Conservation (phyloP, 805 yeast species). For the Candida ovalis region DNA sequence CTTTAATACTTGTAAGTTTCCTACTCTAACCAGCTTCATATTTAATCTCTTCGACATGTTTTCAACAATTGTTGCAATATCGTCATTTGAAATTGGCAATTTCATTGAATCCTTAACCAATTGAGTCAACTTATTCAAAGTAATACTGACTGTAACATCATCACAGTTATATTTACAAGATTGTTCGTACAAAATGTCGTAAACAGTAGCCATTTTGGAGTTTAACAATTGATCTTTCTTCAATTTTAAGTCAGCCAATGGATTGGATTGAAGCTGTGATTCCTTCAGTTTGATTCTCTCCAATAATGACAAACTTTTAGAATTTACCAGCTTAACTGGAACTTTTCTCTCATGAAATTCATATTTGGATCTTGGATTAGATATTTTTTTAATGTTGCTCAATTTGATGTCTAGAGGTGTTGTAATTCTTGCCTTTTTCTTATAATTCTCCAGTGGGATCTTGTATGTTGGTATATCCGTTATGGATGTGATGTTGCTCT, state of each 20-base stretch:
- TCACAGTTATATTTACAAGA: slow-evolving; percentile 12
- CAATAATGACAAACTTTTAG: slow-evolving; percentile 27
- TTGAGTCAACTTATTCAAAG: slow-evolving; percentile 13
- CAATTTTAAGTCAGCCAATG: slow-evolving; percentile 6
- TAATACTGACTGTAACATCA: slow-evolving; percentile 9
- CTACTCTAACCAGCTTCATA: slow-evolving; percentile 15
- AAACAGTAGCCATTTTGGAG: slow-evolving; percentile 19
- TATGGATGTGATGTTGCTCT: background rate
- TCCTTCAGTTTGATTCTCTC: slow-evolving; percentile 40
- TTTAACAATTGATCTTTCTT: slow-evolving; percentile 4
- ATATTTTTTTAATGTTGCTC: slow-evolving; percentile 13
- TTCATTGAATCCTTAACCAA: slow-evolving; percentile 20
- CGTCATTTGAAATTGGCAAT: slow-evolving; percentile 16
- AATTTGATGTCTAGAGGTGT: background rate
- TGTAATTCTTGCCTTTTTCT: background rate
- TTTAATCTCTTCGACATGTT: slow-evolving; percentile 8
- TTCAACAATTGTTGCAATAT: slow-evolving; percentile 12
- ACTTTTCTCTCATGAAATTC: slow-evolving; percentile 30
- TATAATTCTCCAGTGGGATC: slow-evolving; percentile 2
- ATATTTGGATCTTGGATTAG: slow-evolving; percentile 36
- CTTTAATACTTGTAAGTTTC: slow-evolving; percentile 17
- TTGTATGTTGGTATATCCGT: slow-evolving; percentile 10
- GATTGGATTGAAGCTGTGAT: slow-evolving; percentile 9
- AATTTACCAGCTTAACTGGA: background rate
- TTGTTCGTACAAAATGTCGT: slow-evolving; percentile 24